A percentile compares a stretch with the other conserved stretches of the same genome.
Evolutionary conservation across 163 green algal genomes (phyloP).

Genomic region (Prototheca cutis): DNA sequence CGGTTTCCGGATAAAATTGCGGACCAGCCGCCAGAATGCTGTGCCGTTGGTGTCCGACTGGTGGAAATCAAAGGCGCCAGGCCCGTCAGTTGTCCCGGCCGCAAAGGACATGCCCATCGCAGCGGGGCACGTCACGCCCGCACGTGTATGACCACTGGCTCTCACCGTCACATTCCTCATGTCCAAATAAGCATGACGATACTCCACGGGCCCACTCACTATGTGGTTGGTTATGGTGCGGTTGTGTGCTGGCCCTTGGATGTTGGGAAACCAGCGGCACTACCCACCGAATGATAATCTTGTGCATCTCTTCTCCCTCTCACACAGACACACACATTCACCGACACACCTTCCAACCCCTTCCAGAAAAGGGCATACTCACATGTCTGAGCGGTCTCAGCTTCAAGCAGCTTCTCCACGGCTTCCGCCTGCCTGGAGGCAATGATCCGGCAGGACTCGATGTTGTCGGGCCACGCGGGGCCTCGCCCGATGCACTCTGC

Average conservation of each 20-base stretch:
- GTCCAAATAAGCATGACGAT: constrained; percentile 58
- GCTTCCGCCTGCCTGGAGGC: constrained; percentile 41
- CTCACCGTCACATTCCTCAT: constrained; percentile 49
- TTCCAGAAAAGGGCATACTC: neutral
- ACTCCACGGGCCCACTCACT: constrained; percentile 41
- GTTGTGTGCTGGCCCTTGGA: no score
- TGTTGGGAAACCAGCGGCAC: no score
- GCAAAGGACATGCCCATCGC: constrained; percentile 85
- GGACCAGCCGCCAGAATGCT: constrained; percentile 60
- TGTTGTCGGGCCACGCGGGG: constrained; percentile 47
- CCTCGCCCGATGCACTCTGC: constrained; percentile 67
- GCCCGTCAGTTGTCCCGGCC: constrained; percentile 76
- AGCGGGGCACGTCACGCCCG: constrained; percentile 51
- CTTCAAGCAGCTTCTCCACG: constrained; percentile 30
- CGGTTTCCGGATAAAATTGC: constrained; percentile 46
- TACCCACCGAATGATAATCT: no score
- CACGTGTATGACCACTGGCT: constrained; percentile 25
- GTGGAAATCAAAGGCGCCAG: constrained; percentile 77
- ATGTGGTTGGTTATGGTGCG: no score
- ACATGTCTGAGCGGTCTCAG: neutral
- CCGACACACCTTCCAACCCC: neutral
- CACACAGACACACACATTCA: neutral
- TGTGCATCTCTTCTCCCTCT: no score
- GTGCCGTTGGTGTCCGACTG: constrained; percentile 65
- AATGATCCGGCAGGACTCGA: constrained; percentile 33